These are phyloP conservation scores for Hanseniaspora lindneri DNA, from an alignment of 805 yeast genomes.

Conservation along the genomic window DNA sequence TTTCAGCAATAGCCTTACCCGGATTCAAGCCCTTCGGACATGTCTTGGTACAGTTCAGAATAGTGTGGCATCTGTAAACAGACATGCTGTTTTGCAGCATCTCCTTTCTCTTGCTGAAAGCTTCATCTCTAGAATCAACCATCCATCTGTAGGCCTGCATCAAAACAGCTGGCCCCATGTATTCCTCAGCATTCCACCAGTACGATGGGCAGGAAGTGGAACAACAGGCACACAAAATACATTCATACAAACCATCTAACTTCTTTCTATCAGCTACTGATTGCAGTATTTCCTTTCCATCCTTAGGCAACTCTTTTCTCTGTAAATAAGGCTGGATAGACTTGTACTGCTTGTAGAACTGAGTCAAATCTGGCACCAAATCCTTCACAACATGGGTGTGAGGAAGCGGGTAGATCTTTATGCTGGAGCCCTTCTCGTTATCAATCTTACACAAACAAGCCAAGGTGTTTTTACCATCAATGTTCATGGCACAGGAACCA, in stretches of 20 bases:
- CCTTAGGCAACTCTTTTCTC: constrained; percentile 61
- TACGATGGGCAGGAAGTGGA: constrained; percentile 98
- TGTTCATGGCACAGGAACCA: constrained; percentile 99
- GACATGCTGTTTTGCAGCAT: constrained; percentile 96
- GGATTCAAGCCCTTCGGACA: constrained; percentile 99
- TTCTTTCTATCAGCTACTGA: constrained; percentile 86
- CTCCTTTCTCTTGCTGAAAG: constrained; percentile 64
- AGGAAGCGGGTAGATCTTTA: constrained; percentile 91
- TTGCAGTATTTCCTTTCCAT: constrained; percentile 89
- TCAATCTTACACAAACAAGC: constrained; percentile 95
- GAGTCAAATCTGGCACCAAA: constrained; percentile 94
- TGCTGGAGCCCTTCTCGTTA: constrained; percentile 56
- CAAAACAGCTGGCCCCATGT: constrained; percentile 95
- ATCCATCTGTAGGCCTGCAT: constrained; percentile 99
- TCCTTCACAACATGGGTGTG: constrained; percentile 97
- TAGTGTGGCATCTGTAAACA: constrained; percentile 95
- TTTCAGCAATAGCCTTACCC: constrained; percentile 92
- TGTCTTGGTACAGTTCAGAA: constrained; percentile 95
- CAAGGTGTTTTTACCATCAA: constrained; percentile 91
- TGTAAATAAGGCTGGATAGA: constrained; percentile 94
- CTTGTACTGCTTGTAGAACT: constrained; percentile 95
- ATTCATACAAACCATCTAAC: constrained; percentile 92
- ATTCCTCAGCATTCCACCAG: constrained; percentile 99
- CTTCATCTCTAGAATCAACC: constrained; percentile 92
- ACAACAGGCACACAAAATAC: constrained; percentile 97